Percentiles rank a stretch among this genome's conserved stretches.
phyloP scores from a whole-genome alignment of 2,329 filamentous ascomycete genomes.

The Berkeleyomyces rouxiae region DNA sequence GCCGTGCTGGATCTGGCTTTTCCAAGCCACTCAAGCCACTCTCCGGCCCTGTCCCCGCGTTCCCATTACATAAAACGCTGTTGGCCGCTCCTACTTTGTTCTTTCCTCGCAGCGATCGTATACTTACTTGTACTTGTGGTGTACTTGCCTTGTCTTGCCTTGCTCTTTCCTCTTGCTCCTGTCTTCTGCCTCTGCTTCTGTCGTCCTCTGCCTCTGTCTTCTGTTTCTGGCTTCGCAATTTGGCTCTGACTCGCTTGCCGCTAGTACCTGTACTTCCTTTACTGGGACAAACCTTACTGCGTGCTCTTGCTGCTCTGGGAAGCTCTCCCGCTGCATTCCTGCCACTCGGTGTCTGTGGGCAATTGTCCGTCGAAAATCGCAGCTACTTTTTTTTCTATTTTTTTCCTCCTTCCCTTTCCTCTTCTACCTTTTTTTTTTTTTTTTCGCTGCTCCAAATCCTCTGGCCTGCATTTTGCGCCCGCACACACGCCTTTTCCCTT shows the following conservation, averaged over 20 bases:
- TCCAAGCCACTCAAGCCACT: neutral
- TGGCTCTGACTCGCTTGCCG: no score
- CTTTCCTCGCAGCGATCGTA: neutral
- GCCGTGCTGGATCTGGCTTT: no score
- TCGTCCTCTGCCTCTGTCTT: neutral
- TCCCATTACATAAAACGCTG: conserved; percentile 16
- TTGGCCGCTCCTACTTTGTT: conserved; percentile 6
- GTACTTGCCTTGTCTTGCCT: neutral
- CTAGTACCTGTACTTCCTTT: no score
- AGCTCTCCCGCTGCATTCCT: no score
- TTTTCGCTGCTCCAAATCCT: conserved; percentile 5
- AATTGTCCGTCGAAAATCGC: conserved; percentile 10
- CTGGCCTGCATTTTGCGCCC: conserved; percentile 19
- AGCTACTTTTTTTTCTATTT: conserved; percentile 6
- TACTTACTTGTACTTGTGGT: neutral
- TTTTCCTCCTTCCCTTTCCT: neutral
- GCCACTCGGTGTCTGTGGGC: neutral
- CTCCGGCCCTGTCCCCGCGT: conserved; percentile 4
- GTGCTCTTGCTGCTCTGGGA: no score
- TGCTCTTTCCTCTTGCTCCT: neutral
- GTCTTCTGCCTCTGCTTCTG: neutral
- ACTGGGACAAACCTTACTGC: no score
- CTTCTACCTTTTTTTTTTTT: conserved; percentile 17
- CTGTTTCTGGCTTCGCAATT: neutral
- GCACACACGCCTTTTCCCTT: conserved; percentile 21